Evolutionary conservation across 225 moss, liverwort and hornwort genomes (phyloP).

Genomic region (Rhytidiadelphus loreus): DNA sequence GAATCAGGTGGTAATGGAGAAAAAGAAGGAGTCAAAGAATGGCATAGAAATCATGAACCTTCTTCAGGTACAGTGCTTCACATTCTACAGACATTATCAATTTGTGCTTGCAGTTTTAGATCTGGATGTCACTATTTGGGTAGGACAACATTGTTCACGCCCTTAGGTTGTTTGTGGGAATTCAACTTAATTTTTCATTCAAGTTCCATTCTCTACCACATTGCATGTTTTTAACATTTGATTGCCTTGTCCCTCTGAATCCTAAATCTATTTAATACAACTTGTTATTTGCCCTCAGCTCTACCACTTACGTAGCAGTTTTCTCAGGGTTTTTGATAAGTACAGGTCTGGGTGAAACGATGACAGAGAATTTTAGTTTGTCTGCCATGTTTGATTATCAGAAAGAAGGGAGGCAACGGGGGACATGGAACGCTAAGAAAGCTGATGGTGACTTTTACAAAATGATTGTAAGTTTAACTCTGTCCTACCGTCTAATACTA

Average conservation of each 20-base stretch:
- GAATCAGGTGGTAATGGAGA: slow-evolving; percentile 81
- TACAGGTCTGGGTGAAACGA: neutral
- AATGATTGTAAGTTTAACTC: slow-evolving; percentile 34
- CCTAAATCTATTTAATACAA: neutral
- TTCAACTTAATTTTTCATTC: neutral
- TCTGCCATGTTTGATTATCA: slow-evolving; percentile 15
- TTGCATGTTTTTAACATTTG: neutral
- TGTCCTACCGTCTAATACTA: neutral
- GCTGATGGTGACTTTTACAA: slow-evolving; percentile 58
- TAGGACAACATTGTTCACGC: neutral
- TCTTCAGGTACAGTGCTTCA: slow-evolving; percentile 29
- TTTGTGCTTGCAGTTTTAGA: neutral
- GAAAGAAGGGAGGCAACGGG: slow-evolving; percentile 58
- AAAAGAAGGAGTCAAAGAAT: slow-evolving; percentile 54
- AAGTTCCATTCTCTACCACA: neutral
- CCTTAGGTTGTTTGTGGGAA: neutral
- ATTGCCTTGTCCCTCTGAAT: neutral
- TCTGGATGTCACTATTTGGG: neutral
- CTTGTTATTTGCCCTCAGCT: neutral
- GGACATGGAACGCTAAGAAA: slow-evolving; percentile 61
- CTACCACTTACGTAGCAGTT: neutral
- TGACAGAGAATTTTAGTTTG: neutral
- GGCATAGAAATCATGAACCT: slow-evolving; percentile 51
- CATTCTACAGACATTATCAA: neutral
- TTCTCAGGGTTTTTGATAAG: neutral